Evolutionary conservation across 2,329 filamentous ascomycete genomes (phyloP).

Genomic region (Aspergillus glaucus): DNA sequence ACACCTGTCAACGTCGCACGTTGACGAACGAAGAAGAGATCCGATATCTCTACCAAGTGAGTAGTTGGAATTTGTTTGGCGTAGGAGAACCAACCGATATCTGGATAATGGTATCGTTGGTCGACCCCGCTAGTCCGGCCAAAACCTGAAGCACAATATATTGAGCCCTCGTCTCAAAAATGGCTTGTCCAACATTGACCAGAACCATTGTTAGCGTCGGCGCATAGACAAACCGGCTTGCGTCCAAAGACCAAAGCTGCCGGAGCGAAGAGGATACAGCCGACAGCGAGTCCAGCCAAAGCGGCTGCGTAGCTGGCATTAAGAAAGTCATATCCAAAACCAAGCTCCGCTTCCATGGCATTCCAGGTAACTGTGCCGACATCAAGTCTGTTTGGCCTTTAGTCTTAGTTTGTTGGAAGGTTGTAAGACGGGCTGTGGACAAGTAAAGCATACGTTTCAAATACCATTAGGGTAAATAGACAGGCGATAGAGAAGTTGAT

Average conservation of each 20-base stretch:
- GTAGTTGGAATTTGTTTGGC: not conserved
- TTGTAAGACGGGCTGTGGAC: too few species aligned
- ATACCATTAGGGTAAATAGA: constrained; percentile 9
- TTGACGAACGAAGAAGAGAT: constrained; percentile 10
- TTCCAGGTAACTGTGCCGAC: constrained; percentile 7
- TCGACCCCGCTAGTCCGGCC: constrained; percentile 4
- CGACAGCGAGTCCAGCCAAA: constrained; percentile 5
- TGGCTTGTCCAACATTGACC: constrained; percentile 1
- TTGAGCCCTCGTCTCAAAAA: not conserved
- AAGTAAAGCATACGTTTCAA: constrained; percentile 1
- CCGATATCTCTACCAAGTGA: constrained; percentile 3
- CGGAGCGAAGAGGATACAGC: constrained; percentile 11
- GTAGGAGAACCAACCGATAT: constrained; percentile 3
- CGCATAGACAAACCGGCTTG: constrained; percentile 3
- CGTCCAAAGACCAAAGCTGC: constrained; percentile 8
- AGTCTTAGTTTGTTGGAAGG: not conserved
- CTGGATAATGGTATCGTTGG: constrained; percentile 9
- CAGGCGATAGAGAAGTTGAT: constrained; percentile 6
- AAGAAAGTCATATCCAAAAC: constrained; percentile 4
- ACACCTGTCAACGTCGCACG: constrained; percentile 5
- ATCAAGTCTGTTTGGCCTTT: constrained; percentile 1
- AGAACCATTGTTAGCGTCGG: constrained; percentile 1
- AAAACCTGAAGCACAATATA: constrained; percentile 5
- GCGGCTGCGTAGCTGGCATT: constrained; percentile 6
- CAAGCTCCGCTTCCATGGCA: constrained; percentile 5